Evolutionary conservation across 2,329 filamentous ascomycete species (phyloP), one percentile per base, ranked within the genome.

Genomic region (Fusarium odoratissimum): DNA sequence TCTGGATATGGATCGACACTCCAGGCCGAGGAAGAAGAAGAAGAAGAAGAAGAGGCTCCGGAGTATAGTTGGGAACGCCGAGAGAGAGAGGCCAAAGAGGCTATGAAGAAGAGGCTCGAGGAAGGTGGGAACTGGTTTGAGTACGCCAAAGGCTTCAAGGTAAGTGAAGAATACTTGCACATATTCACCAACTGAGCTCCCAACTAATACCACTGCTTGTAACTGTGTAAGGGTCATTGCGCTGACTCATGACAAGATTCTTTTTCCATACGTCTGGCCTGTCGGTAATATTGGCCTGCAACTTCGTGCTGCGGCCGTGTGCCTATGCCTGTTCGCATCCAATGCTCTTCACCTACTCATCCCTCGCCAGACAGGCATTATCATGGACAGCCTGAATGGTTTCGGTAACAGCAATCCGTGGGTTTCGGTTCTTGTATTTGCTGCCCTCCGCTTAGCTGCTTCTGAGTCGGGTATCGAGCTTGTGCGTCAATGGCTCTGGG

Each of bases 211-310:
- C 19, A 19, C 21, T 33, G 23, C 9, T 28, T 37, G 8, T 46
- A 21, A 23, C 9, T 25, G 38, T 25, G 17, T n/a, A 25, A 28
- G 9, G 21, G 37, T 23, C 33, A 28, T 40, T n/a, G 14, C 30
- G 42, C 58, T 49, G 30, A 67, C 60, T 16, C n/a, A 28, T 13
- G 6, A 30, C 19, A 63, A 91, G 89, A 83, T 95, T 40, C 92
- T 97, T 79, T 84, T 95, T 33, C 93, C 93, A 0, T 93, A 94
- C 77, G 85, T 97, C 25, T 95, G 93, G 90, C 94, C 95, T 2
- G 87, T 89, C 57, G 87, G 91, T 45, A 89, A 92, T 76, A 87
- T 85, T 59, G 80, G 83, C 19, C 86, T 96, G 23, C 93, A 96
- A 79, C 79, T 92, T 23, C 91, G 91, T 60, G 88, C 93, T 25